These are phyloP conservation scores for Fusarium domesticum DNA, from an alignment of 2,329 filamentous ascomycete genomes.

Conservation along the genomic window DNA sequence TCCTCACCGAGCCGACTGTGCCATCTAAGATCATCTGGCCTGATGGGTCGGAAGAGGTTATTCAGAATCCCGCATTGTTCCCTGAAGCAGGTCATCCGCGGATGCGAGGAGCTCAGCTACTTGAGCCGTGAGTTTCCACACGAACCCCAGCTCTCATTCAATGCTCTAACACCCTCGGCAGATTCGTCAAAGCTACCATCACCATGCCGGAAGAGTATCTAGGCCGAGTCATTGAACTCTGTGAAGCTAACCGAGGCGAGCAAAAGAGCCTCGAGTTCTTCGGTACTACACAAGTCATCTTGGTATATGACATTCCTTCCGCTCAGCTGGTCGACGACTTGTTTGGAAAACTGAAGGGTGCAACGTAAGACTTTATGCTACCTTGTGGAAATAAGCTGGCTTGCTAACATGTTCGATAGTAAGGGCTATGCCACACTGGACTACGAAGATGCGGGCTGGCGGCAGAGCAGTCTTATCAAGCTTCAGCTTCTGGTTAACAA, in stretches of 20 bases:
- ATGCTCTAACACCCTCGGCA: conserved; percentile 9
- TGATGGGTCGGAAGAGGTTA: conserved; percentile 72
- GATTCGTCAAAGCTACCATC: conserved; percentile 76
- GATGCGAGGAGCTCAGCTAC: conserved; percentile 43
- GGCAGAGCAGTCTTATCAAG: conserved; percentile 75
- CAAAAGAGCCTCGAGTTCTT: conserved; percentile 91
- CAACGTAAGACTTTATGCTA: conserved; percentile 49
- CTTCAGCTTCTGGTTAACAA: conserved; percentile 94
- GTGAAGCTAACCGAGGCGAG: conserved; percentile 82
- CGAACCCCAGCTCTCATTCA: not conserved
- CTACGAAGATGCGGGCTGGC: conserved; percentile 93
- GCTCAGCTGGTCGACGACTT: conserved; percentile 93
- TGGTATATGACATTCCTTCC: conserved; percentile 87
- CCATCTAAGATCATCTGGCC: conserved; percentile 82
- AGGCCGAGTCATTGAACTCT: conserved; percentile 91
- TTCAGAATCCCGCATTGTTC: conserved; percentile 85
- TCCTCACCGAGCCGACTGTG: conserved; percentile 94
- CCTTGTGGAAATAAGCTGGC: not conserved
- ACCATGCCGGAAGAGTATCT: conserved; percentile 93
- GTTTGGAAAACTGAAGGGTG: conserved; percentile 92
- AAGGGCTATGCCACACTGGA: conserved; percentile 96
- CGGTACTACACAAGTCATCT: conserved; percentile 84
- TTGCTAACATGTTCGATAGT: conserved; percentile 22
- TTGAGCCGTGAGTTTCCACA: conserved; percentile 47
- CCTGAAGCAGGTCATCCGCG: conserved; percentile 61